These are phyloP conservation scores for Yarrowia hollandica DNA, from an alignment of 805 yeast species.

Conservation along the genomic window DNA sequence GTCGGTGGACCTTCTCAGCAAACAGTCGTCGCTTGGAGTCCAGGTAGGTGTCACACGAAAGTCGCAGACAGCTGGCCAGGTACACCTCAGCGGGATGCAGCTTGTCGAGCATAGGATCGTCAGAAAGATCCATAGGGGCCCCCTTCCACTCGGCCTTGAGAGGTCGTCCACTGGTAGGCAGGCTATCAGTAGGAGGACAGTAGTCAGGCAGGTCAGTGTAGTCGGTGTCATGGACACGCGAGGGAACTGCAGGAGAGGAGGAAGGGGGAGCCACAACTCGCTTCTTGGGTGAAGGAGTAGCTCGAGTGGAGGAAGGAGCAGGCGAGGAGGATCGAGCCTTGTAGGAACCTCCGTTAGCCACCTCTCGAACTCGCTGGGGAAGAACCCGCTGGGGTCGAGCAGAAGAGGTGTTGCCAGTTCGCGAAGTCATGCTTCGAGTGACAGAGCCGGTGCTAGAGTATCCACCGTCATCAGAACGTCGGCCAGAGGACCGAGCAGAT, in stretches of 20 bases:
- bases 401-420: background rate
- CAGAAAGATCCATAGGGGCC: conserved; percentile 85
- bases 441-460: conserved; percentile 2
- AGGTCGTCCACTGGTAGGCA: conserved; percentile 64
- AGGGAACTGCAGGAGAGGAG: conserved; percentile 40
- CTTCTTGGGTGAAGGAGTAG: conserved; percentile 29
- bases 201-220: conserved; percentile 62
- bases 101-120: conserved; percentile 69
- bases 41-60: conserved; percentile 79
- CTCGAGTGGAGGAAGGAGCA: conserved; percentile 3
- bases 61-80: conserved; percentile 82
- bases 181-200: conserved; percentile 65
- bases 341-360: conserved; percentile 7
- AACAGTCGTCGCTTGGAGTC: conserved; percentile 82
- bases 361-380: conserved; percentile 25
- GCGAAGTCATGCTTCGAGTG: conserved; percentile 14
- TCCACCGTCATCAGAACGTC: conserved; percentile 11
- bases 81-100: conserved; percentile 90
- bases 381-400: conserved; percentile 12
- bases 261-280: conserved; percentile 43
- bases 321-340: conserved; percentile 9
- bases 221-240: conserved; percentile 46
- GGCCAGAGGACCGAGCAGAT: background rate
- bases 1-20: conserved; percentile 80
- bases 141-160: conserved; percentile 97